Base-by-base conservation (phyloP, 345 rosid species). In the Acer negundo region DNA sequence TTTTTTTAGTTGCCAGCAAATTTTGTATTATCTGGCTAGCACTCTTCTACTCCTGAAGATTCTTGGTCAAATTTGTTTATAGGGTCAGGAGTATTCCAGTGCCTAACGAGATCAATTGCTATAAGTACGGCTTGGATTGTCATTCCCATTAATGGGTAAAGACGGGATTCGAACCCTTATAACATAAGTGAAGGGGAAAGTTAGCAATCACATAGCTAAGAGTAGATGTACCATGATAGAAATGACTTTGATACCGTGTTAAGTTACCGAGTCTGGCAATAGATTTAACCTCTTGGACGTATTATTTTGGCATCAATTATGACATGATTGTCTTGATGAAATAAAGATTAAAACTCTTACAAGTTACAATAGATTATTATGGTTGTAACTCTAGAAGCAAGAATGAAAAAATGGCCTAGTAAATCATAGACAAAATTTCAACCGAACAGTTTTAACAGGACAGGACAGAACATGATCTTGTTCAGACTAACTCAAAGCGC, bases 401-500 rank as follows among this genome's bases (percentile, higher is more conserved):
- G 26, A 59, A 59, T 7, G 22, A 59, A 59, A 58, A 59, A 59
- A 59, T 6, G 63, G 24, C 63, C 63, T 59, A n/a, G 12, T 53
- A n/a, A 7, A 53, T 53, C 58, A 2, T 53, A 6, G 58, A 53
- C 5, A 53, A 53, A 53, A 53, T 53, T 22, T 62, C 66, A 24
- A 62, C 35, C 6, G 24, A 62, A 59, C 23, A n/a, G 22, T 7
- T 22, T n/a, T 22, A 59, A 59, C 64, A 59, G 13, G 49, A 46
- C 12, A 10, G 20, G 8, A 10, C 1, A 58, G 2, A 74, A 28
- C 26, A 49, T 66, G 65, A 31, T 19, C 10, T n/a, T 40, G 42
- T 13, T 62, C 68, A 85, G 38, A 80, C 79, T 35, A 93, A 90
- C 76, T 87, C 89, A 66, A 90, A 87, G 61, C 85, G 88, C 83